Evolutionary conservation across 1,139 yeast species (phyloP), one percentile per base, ranked within the genome.

Genomic region (Meyerozyma athensensis): DNA sequence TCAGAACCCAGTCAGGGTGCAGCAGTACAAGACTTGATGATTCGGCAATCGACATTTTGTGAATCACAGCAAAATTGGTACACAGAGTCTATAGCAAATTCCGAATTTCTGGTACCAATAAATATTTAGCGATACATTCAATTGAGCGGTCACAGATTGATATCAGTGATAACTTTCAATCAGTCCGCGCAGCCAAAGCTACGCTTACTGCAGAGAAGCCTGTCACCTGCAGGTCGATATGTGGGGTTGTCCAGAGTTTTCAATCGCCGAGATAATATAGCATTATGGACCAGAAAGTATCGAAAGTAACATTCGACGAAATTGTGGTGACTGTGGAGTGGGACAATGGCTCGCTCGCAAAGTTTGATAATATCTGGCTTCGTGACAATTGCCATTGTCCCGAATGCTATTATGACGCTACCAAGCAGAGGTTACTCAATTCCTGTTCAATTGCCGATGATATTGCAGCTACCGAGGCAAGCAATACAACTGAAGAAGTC

Each of bases 361-460:
- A 33, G 14, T 70, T 47, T 53, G 83, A 79, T 54, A 58, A 72
- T 54, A 66, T 82, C 39, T 82, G 89, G 89, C 65, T 83, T 21
- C 63, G 90, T 36, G 92, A 83, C 55, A 74, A 77, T 49, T 83
- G 90, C 51, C 84, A 74, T 42, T 81, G 87, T 48, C 58, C 63
- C n/a, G 49, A 65, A 19, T 81, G 87, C 56, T 79, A 70, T 58
- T 81, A 77, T 49, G 63, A 71, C 3, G 57, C 63, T 36, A 83
- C 90, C 19, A 79, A 77, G 48, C 92, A 83, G 56, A 60, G 90
- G 34, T 59, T 81, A 14, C 65, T 79, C 36, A 78, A 81, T 50
- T 77, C 86, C 8, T 79, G 79, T 44, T 54, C 59, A 20, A 74
- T 79, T 38, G 72, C 75, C 14, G 67, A 61, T 26, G 72, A 72